phyloP scores from a whole-genome alignment of 257 asterid genomes.

The Cordia subcordata region DNA sequence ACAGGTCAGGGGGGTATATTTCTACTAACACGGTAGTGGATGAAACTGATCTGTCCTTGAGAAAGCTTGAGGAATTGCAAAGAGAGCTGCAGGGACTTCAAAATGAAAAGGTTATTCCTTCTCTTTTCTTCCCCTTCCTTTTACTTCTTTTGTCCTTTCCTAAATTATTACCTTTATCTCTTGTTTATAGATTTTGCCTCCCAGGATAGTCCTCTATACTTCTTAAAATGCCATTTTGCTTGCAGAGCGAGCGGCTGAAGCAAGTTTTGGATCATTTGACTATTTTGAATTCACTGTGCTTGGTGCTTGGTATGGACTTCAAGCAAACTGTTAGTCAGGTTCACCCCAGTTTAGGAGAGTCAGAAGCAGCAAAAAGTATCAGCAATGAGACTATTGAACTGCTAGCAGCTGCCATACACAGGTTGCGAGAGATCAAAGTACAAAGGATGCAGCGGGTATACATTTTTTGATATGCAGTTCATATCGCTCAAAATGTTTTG shows the following conservation, averaged over 20 bases:
- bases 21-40: conserved; percentile 36
- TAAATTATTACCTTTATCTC: not conserved
- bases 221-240: conserved; percentile 17
- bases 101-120: conserved; percentile 64
- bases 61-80: conserved; percentile 81
- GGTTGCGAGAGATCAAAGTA: conserved; percentile 57
- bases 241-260: conserved; percentile 90
- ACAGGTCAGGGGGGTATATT: conserved; percentile 30
- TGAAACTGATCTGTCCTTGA: conserved; percentile 72
- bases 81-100: conserved; percentile 74
- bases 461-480: conserved; percentile 1
- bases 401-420: conserved; percentile 58
- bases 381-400: conserved; percentile 64
- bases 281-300: conserved; percentile 66
- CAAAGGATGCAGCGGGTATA: conserved; percentile 88
- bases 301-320: conserved; percentile 90
- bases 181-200: not conserved
- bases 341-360: conserved; percentile 79
- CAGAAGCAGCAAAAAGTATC: conserved; percentile 62
- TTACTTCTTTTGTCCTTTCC: not conserved
- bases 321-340: conserved; percentile 59
- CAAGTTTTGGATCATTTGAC: conserved; percentile 64
- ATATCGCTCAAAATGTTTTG: not conserved
- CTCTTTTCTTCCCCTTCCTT: conserved; percentile 1
- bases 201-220: conserved; percentile 10